Evolutionary conservation across 495 filamentous ascomycete genomes (phyloP).

Genomic region (Opeltia flavorubescens): DNA sequence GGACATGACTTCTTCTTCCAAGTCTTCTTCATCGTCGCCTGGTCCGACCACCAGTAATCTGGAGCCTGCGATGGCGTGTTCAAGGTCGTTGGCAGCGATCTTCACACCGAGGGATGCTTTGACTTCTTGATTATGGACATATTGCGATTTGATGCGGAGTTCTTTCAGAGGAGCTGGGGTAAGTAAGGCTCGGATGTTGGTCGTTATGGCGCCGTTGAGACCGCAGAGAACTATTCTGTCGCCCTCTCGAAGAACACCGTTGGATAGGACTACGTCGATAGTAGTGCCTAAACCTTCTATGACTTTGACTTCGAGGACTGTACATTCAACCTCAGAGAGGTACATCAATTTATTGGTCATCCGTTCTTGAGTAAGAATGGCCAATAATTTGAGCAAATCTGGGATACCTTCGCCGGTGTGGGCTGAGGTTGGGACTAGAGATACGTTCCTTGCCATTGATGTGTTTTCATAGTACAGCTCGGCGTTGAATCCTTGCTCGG

Average conservation of each 20-base stretch:
- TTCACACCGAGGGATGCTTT: constrained; percentile 98
- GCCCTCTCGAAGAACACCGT: constrained; percentile 89
- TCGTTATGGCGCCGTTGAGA: constrained; percentile 83
- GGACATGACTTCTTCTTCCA: constrained; percentile 91
- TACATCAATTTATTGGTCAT: constrained; percentile 99
- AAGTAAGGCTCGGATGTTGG: constrained; percentile 90
- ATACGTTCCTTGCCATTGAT: constrained; percentile 85
- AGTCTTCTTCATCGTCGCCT: constrained; percentile 90
- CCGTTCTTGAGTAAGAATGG: constrained; percentile 84
- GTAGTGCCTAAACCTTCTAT: constrained; percentile 98
- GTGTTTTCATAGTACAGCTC: constrained; percentile 97
- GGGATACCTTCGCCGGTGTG: constrained; percentile 98
- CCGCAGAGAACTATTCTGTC: constrained; percentile 92
- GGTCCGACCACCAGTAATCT: constrained; percentile 85
- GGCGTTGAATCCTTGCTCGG: constrained; percentile 95
- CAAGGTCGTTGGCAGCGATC: constrained; percentile 91
- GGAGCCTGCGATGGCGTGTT: constrained; percentile 93
- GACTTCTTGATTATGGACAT: constrained; percentile 98
- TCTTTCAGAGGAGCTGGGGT: constrained; percentile 93
- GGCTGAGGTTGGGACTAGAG: constrained; percentile 89
- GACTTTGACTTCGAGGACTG: constrained; percentile 96
- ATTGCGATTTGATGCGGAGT: constrained; percentile 80
- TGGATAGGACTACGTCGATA: constrained; percentile 93
- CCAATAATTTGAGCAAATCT: constrained; percentile 94
- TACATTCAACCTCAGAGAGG: constrained; percentile 91